phyloP scores from a whole-genome alignment of 1,139 yeast genomes.

The Hansenula sp. region DNA sequence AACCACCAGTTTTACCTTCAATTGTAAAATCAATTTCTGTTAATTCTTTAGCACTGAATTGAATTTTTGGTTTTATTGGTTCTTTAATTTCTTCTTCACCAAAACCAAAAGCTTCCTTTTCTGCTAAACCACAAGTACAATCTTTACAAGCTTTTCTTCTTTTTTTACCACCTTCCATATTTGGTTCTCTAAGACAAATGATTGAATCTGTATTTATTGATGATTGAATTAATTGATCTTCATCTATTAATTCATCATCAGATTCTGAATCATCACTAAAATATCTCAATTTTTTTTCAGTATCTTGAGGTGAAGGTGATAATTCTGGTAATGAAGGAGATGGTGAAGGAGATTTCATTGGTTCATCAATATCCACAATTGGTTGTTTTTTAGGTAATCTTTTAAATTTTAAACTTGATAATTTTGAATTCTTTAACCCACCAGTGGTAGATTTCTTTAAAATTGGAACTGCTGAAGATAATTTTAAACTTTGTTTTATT shows the following conservation, averaged over 20 bases:
- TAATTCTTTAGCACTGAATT: slow-evolving; percentile 61
- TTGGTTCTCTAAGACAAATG: slow-evolving; percentile 23
- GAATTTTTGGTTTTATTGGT: slow-evolving; percentile 33
- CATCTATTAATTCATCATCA: slow-evolving; percentile 37
- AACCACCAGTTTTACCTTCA: slow-evolving; percentile 91
- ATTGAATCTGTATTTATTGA: slow-evolving; percentile 16
- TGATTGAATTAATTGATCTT: slow-evolving; percentile 36
- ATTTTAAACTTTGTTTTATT: slow-evolving; percentile 14
- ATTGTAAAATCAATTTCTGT: slow-evolving; percentile 93
- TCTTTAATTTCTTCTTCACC: slow-evolving; percentile 40
- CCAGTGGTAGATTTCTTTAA: background rate
- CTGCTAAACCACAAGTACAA: slow-evolving; percentile 95
- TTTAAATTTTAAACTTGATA: slow-evolving; percentile 22
- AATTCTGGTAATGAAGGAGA: slow-evolving; percentile 12
- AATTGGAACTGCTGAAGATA: slow-evolving; percentile 3
- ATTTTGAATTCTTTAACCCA: slow-evolving; percentile 14
- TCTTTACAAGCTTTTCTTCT: slow-evolving; percentile 92
- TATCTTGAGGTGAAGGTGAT: slow-evolving; percentile 11
- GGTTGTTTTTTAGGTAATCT: slow-evolving; percentile 10
- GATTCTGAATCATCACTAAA: slow-evolving; percentile 16
- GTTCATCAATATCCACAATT: background rate
- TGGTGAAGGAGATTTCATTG: slow-evolving; percentile 12
- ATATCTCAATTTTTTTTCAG: slow-evolving; percentile 19
- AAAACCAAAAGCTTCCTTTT: slow-evolving; percentile 46
- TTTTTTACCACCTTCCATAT: slow-evolving; percentile 46